Evolutionary conservation across 2,329 filamentous ascomycete genomes (phyloP).

Genomic region (Diplodia sapinea): DNA sequence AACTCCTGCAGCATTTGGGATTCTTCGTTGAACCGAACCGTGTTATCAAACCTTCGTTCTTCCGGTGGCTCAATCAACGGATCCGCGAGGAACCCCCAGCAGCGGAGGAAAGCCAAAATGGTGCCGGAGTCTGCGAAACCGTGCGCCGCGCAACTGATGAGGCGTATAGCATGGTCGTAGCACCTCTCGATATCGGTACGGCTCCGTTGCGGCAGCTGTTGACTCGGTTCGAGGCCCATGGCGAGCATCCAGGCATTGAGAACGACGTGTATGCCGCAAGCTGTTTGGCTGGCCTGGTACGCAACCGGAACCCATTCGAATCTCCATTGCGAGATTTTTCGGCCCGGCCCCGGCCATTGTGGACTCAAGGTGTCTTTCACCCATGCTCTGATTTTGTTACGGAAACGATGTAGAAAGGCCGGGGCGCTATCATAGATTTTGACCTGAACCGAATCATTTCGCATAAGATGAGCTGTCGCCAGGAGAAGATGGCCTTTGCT

Average conservation of each 20-base stretch:
- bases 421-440: not conserved
- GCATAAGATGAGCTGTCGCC: not conserved
- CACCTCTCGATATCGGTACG: too few relatives aligned
- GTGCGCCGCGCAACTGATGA: not conserved
- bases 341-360: not conserved
- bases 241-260: slow-evolving; percentile 36
- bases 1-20: too few relatives aligned
- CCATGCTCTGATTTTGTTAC: not conserved
- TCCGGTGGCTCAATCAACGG: not conserved
- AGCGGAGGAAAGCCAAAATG: slow-evolving; percentile 4
- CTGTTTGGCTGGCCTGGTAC: fast-evolving
- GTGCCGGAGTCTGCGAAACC: not conserved
- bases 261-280: slow-evolving; percentile 35
- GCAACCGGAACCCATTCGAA: not conserved
- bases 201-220: not conserved
- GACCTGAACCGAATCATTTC: not conserved
- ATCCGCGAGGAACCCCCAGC: not conserved
- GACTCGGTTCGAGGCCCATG: slow-evolving; percentile 28
- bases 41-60: not conserved
- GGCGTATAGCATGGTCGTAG: not conserved
- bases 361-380: not conserved
- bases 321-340: too few relatives aligned
- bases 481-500: not conserved
- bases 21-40: too few relatives aligned
- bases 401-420: fast-evolving